Evolutionary conservation across 495 filamentous ascomycete species (phyloP), one percentile per base, ranked within the genome.

Genomic region (Lophiotrema nucula): DNA sequence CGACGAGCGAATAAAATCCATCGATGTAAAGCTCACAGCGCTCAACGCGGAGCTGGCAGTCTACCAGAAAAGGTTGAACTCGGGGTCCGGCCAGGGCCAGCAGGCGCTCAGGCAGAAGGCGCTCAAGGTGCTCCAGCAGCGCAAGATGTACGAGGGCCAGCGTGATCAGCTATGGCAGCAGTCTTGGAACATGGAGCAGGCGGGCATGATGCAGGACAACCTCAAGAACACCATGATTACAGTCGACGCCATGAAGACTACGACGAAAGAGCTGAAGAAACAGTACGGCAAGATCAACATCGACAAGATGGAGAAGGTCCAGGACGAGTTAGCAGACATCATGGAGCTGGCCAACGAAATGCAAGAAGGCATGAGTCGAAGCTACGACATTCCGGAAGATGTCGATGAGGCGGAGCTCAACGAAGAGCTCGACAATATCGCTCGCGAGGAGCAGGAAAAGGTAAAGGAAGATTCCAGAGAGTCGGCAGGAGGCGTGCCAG

Each of bases 121-220:
- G 1, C 84, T 97, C 53, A 97, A 97, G 65, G 85, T 97, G 16
- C 85, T 97, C 1, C 91, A 96, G 73, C 88, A 90, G n/a, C 88
- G 95, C 26, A 96, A 95, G 69, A 86, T 92, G 74, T 96, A 97
- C 82, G 93, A 98, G 72, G 76, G 79, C 10, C 92, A 98, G 76
- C 87, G 91, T 16, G 92, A 97, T 63, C 91, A 98, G 74, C 85
- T 97, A 51, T 89, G 95, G 72, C 83, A 87, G 64, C 93, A 97
- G 72, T 88, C 87, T 12, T 97, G 93, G 93, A 98, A 97, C 76
- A 97, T 98, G 92, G 92, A 97, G 72, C 93, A 97, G 70, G 93
- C 93, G 4, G 88, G 89, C 71, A 96, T 95, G 80, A 97, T 98
- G 95, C 91, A 93, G 75, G 93, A 97, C 73, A 97, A 98, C 66